Evolutionary conservation across 306 rosid genomes (phyloP), one percentile per base, ranked within the genome.

Genomic region (Fragaria vesca): DNA sequence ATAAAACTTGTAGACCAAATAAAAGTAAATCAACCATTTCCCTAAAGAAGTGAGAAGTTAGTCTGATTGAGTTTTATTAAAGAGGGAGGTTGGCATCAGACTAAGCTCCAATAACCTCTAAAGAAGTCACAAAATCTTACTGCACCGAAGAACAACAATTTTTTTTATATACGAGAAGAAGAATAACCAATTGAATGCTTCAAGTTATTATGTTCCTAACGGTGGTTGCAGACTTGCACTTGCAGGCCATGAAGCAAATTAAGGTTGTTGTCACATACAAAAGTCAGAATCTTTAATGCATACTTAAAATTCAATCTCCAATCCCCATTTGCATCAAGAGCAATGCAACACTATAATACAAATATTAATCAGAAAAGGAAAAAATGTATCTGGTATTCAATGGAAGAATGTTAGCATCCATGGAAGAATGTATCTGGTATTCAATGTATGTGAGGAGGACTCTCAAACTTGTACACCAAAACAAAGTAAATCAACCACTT

Each of bases 21-120:
- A 3, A 69, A 45, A 13, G 9, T 7, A 30, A 18, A 18, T 38
- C 28, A 72, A 28, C 50, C 79, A 76, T 83, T 76, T 20, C 71
- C 80, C 55, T 62, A 24, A 20, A 18, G 18, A 8, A 20, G 47
- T 66, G 17, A 38, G 77, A 80, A 79, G 70, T 81, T 84, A 51
- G 88, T 69, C 77, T 87, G 93, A 72, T 85, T 85, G 79, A 79
- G 87, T 91, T 74, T 79, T 88, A 91, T 85, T 90, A 78, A 91
- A 81, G 78, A 93, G 93, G 62, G 88, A 91, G 73, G 67, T 91
- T 82, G 74, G 92, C 93, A 81, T 91, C 92, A 5, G 34, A 58
- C 32, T 58, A 58, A 24, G 65, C 34, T 11, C 34, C 65, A 58
- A 58, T n/a, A 54, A 24, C 34, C 65, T 15, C 12, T 58, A 24